Percentiles rank a stretch among this genome's conserved stretches.
These are phyloP conservation scores for Trypanosoma vivax DNA, from an alignment of 208 protist genomes.

Conservation along the genomic window DNA sequence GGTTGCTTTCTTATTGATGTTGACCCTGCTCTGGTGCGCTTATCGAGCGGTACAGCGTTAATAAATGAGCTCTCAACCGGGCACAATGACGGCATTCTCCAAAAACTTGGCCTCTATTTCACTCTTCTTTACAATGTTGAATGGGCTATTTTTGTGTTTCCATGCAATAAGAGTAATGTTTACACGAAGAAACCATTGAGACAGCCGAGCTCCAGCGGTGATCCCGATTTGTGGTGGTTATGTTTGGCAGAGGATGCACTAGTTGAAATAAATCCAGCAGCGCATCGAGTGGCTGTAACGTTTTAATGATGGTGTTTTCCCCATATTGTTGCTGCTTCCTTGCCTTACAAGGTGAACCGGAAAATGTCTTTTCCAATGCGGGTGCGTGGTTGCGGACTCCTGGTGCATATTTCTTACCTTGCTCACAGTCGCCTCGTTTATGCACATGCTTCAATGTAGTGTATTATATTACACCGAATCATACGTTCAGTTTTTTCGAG, in stretches of 20 bases:
- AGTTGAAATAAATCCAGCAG: constrained; percentile 12
- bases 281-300: constrained; percentile 1
- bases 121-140: constrained; percentile 4
- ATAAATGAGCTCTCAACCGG: constrained; percentile 1
- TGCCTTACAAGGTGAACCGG: too few species aligned
- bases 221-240: constrained; percentile 9
- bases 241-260: constrained; percentile 15
- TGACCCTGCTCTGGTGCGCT: constrained; percentile 5
- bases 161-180: constrained; percentile 6
- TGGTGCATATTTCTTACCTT: too few species aligned
- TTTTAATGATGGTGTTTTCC: too few species aligned
- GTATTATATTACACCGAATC: too few species aligned
- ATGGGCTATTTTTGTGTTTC: constrained; percentile 15
- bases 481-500: too few species aligned
- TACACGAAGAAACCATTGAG: background rate
- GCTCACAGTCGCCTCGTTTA: too few species aligned
- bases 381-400: too few species aligned
- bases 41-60: constrained; percentile 2
- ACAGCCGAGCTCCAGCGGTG: background rate
- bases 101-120: too few species aligned
- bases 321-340: too few species aligned
- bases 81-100: too few species aligned
- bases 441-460: too few species aligned
- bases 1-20: constrained; percentile 13
- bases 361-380: too few species aligned